A percentile compares a stretch with the other conserved stretches of the same genome.
These are phyloP conservation scores for Chaetomium sp. DNA, from an alignment of 2,329 filamentous ascomycete species.

Conservation along the genomic window DNA sequence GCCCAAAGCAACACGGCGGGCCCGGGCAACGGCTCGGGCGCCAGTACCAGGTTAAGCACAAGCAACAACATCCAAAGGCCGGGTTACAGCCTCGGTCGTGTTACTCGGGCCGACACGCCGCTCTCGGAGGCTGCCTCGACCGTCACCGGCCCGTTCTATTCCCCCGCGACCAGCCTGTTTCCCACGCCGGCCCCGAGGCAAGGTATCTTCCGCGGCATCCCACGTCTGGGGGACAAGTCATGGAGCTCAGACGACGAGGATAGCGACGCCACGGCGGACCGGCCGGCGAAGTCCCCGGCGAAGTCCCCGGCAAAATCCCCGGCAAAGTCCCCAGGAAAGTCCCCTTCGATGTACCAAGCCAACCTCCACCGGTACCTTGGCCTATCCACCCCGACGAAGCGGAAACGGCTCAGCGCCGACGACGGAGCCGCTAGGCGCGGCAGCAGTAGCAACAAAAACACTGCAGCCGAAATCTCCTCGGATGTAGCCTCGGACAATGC, in stretches of 20 bases:
- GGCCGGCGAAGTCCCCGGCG: not conserved
- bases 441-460: not conserved
- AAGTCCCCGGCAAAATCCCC: too few species aligned
- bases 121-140: constrained; percentile 25
- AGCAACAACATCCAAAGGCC: too few species aligned
- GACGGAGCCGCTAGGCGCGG: constrained; percentile 35
- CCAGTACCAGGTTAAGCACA: not conserved
- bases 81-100: too few species aligned
- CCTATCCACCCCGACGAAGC: constrained; percentile 35
- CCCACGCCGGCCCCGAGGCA: constrained; percentile 13
- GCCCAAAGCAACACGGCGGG: not conserved
- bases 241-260: constrained; percentile 17
- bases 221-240: not conserved
- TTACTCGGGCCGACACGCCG: not conserved
- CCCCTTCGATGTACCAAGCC: too few species aligned
- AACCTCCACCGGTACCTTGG: not conserved
- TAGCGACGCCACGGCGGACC: not conserved
- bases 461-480: constrained; percentile 17
- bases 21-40: not conserved
- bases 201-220: constrained; percentile 20
- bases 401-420: constrained; percentile 34
- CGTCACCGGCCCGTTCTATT: constrained; percentile 11
- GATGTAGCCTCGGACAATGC: constrained; percentile 45
- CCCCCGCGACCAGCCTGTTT: constrained; percentile 31
- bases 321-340: too few species aligned